Base-by-base conservation (phyloP, 495 filamentous ascomycete genomes). In the Paragyromitra xinjiangensis region DNA sequence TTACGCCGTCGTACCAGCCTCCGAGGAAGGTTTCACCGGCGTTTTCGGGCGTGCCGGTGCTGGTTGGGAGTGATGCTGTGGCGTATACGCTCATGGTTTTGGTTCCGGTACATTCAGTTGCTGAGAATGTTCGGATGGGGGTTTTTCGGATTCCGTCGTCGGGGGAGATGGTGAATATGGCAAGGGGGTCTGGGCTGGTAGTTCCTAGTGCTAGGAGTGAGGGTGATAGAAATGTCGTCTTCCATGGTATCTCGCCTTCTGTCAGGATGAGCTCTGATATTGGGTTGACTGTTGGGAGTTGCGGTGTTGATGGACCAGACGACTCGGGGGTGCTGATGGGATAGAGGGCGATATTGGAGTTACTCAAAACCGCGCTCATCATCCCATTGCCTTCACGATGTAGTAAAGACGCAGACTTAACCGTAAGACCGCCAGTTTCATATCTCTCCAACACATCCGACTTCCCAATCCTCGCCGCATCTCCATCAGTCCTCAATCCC, bases 1-100 rank as follows among this genome's bases (percentile, higher is more conserved):
- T 85, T 24, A 84, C 83, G 12, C 88, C 87, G 80, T 91, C 88
- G 59, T 88, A 89, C 83, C 89, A 90, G 4, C 89, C 89, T 34
- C 87, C 86, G 4, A 92, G 84, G 61, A 92, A 91, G 1, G 88
- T 80, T 51, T 91, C 83, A 1, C 87, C 88, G 9, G 40, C n/a
- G 2, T 82, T 73, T 11, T 77, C 77, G 6, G 34, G 78, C 63
- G 77, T 82, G 39, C 56, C 81, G 29, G 69, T 71, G 50, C 78
- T 85, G 1, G 73, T 56, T 39, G 86, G 83, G 1, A 91, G 79
- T 4, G 89, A 85, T 0, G 85, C 82, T 19, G 90, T 87, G 6
- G 88, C 85, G 72, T 88, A 87, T 22, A 90, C 84, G 61, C 83
- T 84, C 14, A 83, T 51, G 1, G 40, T 55, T 22, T 59, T 29